These are phyloP conservation scores for Leccinum pseudoinsigne DNA, from an alignment of 1,284 basidiomycete genomes.

Conservation along the genomic window DNA sequence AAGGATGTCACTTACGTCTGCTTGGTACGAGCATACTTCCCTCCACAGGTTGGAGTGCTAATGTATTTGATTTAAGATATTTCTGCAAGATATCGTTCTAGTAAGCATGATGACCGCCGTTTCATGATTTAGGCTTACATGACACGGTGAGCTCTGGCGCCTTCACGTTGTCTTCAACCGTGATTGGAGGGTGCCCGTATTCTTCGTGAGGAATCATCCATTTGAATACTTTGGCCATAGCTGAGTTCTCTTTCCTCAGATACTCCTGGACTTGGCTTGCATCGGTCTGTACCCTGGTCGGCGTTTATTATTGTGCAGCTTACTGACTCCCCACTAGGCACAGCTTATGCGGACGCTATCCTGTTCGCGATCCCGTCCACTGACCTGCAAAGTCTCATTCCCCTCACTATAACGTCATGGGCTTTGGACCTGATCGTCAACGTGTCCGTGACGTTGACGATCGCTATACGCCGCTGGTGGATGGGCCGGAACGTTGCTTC, in stretches of 20 bases:
- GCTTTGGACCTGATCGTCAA: conserved; percentile 17
- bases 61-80: conserved; percentile 7
- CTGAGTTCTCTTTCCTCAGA: conserved; percentile 6
- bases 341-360: conserved; percentile 16
- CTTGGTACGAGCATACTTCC: conserved; percentile 7
- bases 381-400: conserved; percentile 7
- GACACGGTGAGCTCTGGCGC: conserved; percentile 14
- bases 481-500: conserved; percentile 14
- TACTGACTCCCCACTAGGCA: conserved; percentile 7
- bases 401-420: conserved; percentile 18
- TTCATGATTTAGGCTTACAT: conserved; percentile 1
- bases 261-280: conserved; percentile 19
- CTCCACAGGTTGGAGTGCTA: neutral
- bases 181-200: conserved; percentile 14
- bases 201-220: conserved; percentile 9
- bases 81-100: conserved; percentile 18
- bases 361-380: conserved; percentile 14
- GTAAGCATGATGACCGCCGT: conserved; percentile 5
- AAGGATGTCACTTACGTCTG: conserved; percentile 17
- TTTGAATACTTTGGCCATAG: neutral
- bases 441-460: conserved; percentile 19
- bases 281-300: conserved; percentile 11
- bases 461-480: conserved; percentile 20
- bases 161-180: conserved; percentile 20
- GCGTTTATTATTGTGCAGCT: neutral